These are phyloP conservation scores for Rhamnella rubrinervis DNA, from an alignment of 331 rosid genomes.

Conservation along the genomic window DNA sequence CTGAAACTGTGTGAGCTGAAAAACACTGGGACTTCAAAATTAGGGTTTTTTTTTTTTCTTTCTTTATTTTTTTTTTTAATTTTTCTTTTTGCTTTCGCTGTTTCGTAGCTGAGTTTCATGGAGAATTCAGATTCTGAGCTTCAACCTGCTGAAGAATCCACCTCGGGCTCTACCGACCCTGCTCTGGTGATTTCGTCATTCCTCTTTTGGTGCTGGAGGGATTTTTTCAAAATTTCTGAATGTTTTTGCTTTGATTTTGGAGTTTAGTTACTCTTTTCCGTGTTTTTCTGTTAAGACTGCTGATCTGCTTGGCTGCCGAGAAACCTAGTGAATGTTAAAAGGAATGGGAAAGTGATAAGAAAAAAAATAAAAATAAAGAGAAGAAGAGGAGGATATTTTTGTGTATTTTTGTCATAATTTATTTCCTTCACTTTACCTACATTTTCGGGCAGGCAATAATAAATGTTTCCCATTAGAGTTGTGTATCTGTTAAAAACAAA, in stretches of 20 bases:
- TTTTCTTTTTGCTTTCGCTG: background rate
- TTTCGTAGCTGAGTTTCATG: conserved; percentile 27
- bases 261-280: background rate
- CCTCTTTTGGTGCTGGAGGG: background rate
- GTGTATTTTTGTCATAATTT: background rate
- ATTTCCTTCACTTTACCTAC: background rate
- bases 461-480: background rate
- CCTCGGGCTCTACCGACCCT: conserved; percentile 28
- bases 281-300: too few relatives aligned
- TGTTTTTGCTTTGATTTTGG: background rate
- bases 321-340: background rate
- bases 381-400: too few relatives aligned
- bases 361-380: too few relatives aligned
- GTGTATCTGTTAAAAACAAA: background rate
- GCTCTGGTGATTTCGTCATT: conserved; percentile 34
- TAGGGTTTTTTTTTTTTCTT: conserved; percentile 12
- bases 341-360: background rate
- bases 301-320: conserved; percentile 4
- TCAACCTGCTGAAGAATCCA: conserved; percentile 23
- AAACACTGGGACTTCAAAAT: background rate
- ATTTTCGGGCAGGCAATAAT: background rate
- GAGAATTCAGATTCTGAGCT: conserved; percentile 36
- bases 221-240: background rate
- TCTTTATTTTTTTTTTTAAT: background rate
- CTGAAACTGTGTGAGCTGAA: background rate